A percentile compares a stretch with the other conserved stretches of the same genome.
Conservation (phyloP, 2,329 filamentous ascomycete species). For the Fusarium acutatum region DNA sequence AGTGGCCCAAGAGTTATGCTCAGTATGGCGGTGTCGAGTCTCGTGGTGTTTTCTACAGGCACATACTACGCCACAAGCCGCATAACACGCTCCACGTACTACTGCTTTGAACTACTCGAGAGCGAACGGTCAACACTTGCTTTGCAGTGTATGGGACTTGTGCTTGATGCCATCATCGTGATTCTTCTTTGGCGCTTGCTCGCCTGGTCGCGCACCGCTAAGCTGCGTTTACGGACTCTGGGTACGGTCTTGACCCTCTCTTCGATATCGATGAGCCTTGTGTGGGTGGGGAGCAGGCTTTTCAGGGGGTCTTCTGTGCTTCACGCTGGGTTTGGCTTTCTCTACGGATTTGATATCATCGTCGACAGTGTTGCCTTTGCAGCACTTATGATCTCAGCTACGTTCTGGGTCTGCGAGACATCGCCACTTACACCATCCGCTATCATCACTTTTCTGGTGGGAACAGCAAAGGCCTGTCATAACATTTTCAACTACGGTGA, state of each 20-base stretch:
- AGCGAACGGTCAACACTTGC: conserved; percentile 47
- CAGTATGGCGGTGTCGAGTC: conserved; percentile 48
- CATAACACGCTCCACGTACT: conserved; percentile 57
- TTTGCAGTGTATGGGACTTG: conserved; percentile 55
- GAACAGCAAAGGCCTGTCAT: conserved; percentile 47
- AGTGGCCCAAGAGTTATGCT: conserved; percentile 50
- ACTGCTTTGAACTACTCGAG: conserved; percentile 58
- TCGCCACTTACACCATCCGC: conserved; percentile 54
- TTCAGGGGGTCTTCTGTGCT: conserved; percentile 35
- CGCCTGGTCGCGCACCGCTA: conserved; percentile 59
- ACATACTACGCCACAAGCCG: conserved; percentile 52
- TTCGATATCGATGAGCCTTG: conserved; percentile 48
- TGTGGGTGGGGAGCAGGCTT: conserved; percentile 48
- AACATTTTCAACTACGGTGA: conserved; percentile 52
- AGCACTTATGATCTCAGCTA: conserved; percentile 53
- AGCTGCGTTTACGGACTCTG: conserved; percentile 55
- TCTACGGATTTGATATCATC: conserved; percentile 60
- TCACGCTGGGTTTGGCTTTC: conserved; percentile 50
- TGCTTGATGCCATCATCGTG: conserved; percentile 57
- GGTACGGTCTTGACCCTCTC: conserved; percentile 54
- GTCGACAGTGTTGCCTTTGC: conserved; percentile 58
- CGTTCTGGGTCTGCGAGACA: conserved; percentile 58
- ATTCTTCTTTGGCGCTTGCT: conserved; percentile 62
- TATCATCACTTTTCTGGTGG: conserved; percentile 55
- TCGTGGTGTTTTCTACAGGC: conserved; percentile 53